Base-by-base conservation (phyloP, 495 filamentous ascomycete species). In the Annulohypoxylon moriforme region DNA sequence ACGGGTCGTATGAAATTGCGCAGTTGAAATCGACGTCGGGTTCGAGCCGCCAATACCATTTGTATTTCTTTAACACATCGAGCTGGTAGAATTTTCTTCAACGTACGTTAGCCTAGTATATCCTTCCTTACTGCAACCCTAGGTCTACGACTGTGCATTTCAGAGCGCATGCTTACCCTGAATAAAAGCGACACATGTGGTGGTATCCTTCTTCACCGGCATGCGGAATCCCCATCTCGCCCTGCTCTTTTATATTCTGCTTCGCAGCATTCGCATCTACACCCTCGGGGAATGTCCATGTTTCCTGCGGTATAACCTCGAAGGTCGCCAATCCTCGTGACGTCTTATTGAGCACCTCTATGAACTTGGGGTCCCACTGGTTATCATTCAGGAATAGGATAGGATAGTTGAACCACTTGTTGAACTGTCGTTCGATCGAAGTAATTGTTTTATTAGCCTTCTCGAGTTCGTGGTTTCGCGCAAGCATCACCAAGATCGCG, bases 141-240 rank as follows among this genome's bases (percentile, higher is more conserved):
- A 22, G 27, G 22, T 44, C 20, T 20, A 40, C 27, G 10, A 7
- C 25, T 40, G 18, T 53, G 33, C 16, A 13, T 42, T 38, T n/a
- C 11, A 38, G 4, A 10, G 40, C 29, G 44, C 40, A 67, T 50
- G 78, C 81, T 64, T 81, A 95, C 93, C 96, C 96, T 38, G 96
- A 99, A 83, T 97, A 98, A 83, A 99, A 99, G 53, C 96, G 88
- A 79, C 93, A 96, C 93, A 96, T 96, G 82, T 97, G 93, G 76
- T 99, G 96, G 77, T 99, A 99, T 78, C 93, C 94, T 79, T 97
- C 96, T 90, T 96, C 94, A 9, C 96, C 96, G 76, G 93, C 96
- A 77, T 99, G 97, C 86, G 95, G 93, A 72, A 97, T 94, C 22
- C 94, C 94, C 58, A 85, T 85, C 80, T 94, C 89, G 64, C 93